phyloP scores from a whole-genome alignment of 2,329 filamentous ascomycete species.

The Hortaea sp. region DNA sequence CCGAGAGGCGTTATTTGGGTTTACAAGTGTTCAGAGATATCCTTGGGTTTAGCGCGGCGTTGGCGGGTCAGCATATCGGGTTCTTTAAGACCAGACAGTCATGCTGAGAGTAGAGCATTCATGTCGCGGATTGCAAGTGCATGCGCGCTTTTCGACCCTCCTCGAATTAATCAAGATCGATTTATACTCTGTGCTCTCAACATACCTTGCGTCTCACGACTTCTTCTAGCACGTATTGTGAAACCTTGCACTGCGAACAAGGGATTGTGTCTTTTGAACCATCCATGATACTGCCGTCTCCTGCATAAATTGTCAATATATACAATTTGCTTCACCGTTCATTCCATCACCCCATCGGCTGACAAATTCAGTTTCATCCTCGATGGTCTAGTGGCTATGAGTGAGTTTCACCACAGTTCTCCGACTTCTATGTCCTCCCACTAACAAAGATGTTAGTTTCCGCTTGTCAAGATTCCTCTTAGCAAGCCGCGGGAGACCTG shows the following conservation, averaged over 20 bases:
- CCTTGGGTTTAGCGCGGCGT: conserved; percentile 6
- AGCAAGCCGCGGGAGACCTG: conserved; percentile 1
- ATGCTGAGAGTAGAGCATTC: not conserved
- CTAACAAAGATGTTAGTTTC: not conserved
- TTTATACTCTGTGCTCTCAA: not conserved
- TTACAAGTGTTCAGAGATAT: not conserved
- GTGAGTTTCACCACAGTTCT: not conserved
- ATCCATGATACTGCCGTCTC: too few species aligned
- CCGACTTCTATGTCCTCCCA: not conserved
- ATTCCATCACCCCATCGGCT: not conserved
- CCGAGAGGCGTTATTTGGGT: not conserved
- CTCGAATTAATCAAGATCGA: not conserved
- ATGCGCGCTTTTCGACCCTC: not conserved
- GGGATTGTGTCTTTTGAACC: too few species aligned
- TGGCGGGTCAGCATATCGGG: conserved; percentile 1
- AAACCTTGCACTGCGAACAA: too few species aligned
- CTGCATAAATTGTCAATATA: not conserved
- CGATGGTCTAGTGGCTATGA: conserved; percentile 1
- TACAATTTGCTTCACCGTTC: not conserved
- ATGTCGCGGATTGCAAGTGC: not conserved
- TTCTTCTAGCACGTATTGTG: not conserved
- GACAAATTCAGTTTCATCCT: not conserved
- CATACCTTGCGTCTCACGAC: not conserved
- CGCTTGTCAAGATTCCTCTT: not conserved
- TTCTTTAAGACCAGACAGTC: not conserved